Evolutionary conservation across 164 flowering plant species (phyloP), one percentile per base, ranked within the genome.

Genomic region (Vitis cinerea): DNA sequence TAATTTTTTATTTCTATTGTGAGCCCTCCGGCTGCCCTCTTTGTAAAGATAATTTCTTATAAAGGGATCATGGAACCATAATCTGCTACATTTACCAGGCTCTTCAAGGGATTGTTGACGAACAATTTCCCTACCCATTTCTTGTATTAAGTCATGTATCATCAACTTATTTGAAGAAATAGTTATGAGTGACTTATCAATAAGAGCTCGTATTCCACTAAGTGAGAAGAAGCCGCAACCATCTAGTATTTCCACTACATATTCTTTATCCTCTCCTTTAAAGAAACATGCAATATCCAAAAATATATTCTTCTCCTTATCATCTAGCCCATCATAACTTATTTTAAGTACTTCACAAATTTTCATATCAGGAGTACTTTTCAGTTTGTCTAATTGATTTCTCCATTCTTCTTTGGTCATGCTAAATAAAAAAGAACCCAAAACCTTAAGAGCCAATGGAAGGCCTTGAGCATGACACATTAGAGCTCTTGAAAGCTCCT

Each of bases 101-200:
- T 69, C 54, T 15, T 69, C 11, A 8, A 11, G n/a, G 19, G 59
- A 50, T 64, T 74, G 69, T 52, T 65, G 53, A 12, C 54, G 58
- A 11, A 73, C 76, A 73, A 74, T 51, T 7, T 57, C n/a, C 59
- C 62, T 3, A 53, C 77, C 77, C 73, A 69, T 31, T 37, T 64
- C 52, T 44, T 69, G 73, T 50, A 74, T 4, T 31, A 67, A 57
- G 16, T 72, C 60, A 66, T 66, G 75, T 66, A 72, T 66, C 30
- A 11, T 0, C 9, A 72, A 14, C 15, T 12, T n/a, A 10, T 54
- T 29, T 0, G 29, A 7, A 19, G 12, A 8, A 12, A 44, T 7
- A 48, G 29, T 67, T 23, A 73, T 15, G 14, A 73, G 54, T 53
- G 52, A 61, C 50, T 62, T 73, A 4, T 73, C 71, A 16, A 61